A percentile compares a stretch with the other conserved stretches of the same genome.
phyloP scores from a whole-genome alignment of 2,329 filamentous ascomycete species.

The Claviceps citrina region DNA sequence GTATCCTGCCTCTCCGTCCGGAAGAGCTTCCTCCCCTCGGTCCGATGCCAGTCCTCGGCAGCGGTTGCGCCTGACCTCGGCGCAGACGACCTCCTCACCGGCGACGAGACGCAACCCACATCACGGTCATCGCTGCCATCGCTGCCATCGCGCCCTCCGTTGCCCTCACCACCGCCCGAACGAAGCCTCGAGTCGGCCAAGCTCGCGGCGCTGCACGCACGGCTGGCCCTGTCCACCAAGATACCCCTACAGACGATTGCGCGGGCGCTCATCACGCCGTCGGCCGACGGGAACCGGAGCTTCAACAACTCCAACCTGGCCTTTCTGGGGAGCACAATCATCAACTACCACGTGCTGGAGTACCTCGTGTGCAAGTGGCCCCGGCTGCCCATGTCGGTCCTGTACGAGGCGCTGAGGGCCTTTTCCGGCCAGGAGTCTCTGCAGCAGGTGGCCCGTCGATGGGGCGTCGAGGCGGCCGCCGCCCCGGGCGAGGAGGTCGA shows the following conservation, averaged over 20 bases:
- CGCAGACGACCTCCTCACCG: slow-evolving; percentile 8
- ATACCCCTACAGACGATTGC: slow-evolving; percentile 77
- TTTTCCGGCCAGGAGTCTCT: slow-evolving; percentile 67
- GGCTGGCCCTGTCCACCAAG: slow-evolving; percentile 65
- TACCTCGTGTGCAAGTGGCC: slow-evolving; percentile 79
- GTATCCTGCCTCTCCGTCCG: slow-evolving; percentile 11
- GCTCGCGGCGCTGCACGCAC: slow-evolving; percentile 80
- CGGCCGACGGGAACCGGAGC: slow-evolving; percentile 60
- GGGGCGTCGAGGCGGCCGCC: slow-evolving; percentile 83
- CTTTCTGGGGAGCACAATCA: slow-evolving; percentile 64
- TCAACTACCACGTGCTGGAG: slow-evolving; percentile 82
- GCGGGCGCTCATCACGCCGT: slow-evolving; percentile 68
- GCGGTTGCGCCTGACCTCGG: slow-evolving; percentile 11
- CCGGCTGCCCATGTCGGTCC: slow-evolving; percentile 72
- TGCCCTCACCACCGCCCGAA: slow-evolving; percentile 58
- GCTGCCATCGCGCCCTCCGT: slow-evolving; percentile 24
- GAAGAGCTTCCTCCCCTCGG: slow-evolving; percentile 13
- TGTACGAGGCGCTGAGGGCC: slow-evolving; percentile 73
- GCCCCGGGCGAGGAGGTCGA: slow-evolving; percentile 84
- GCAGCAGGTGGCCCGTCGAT: slow-evolving; percentile 59
- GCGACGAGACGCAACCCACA: slow-evolving; percentile 10
- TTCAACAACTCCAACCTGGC: slow-evolving; percentile 86
- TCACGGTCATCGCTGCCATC: slow-evolving; percentile 11
- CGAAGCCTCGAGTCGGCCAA: slow-evolving; percentile 63
- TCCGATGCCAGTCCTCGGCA: slow-evolving; percentile 21